Evolutionary conservation across 139 green algal species (phyloP).

Genomic region (Coelastrella sp.): DNA sequence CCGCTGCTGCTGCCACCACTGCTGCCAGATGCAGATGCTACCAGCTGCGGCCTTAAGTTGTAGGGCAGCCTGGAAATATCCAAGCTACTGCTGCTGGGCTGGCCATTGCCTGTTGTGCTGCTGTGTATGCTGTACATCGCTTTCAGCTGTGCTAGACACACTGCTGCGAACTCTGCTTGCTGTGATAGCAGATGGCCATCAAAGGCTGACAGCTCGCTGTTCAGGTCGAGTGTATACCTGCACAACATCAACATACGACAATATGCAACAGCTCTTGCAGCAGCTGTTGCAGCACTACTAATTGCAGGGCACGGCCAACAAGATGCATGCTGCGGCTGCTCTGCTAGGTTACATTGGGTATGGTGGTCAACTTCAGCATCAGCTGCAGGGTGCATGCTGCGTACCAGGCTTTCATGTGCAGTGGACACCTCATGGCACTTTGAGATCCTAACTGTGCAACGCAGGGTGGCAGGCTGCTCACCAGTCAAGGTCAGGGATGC

Average conservation of each 20-base stretch:
- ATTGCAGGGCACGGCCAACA: background rate
- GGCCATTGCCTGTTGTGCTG: background rate
- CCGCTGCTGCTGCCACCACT: background rate
- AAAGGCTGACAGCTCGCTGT: conserved; percentile 76
- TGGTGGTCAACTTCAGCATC: background rate
- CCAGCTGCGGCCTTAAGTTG: conserved; percentile 15
- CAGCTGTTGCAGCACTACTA: background rate
- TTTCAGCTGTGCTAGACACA: conserved; percentile 53
- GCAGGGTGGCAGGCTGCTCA: background rate
- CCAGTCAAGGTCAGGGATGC: conserved; percentile 35
- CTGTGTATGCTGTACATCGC: conserved; percentile 35
- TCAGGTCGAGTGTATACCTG: conserved; percentile 75
- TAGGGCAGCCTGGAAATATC: background rate
- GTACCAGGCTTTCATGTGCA: too few species aligned
- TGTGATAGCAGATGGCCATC: conserved; percentile 63
- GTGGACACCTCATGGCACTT: too few species aligned
- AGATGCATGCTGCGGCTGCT: too few species aligned
- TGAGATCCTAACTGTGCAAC: background rate
- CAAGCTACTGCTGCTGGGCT: background rate
- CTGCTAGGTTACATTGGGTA: background rate
- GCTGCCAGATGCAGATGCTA: background rate
- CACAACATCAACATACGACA: conserved; percentile 17
- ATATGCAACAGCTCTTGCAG: background rate
- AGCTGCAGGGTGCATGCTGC: background rate
- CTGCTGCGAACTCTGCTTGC: conserved; percentile 65